Evolutionary conservation across 495 filamentous ascomycete genomes (phyloP).

Genomic region (Talaromyces ruber): DNA sequence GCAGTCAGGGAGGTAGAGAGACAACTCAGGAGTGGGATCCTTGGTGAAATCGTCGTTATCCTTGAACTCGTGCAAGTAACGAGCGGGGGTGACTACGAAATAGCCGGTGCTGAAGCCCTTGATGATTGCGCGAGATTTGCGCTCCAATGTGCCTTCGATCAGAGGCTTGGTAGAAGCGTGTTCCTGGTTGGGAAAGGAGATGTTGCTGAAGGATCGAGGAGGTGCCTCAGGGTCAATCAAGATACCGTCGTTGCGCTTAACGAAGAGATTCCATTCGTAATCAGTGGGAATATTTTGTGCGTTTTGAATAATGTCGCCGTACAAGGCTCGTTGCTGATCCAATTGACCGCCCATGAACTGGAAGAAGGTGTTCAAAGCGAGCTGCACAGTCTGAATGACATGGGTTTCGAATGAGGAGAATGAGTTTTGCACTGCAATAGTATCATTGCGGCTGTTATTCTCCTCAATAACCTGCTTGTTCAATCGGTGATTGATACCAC

Average conservation of each 20-base stretch:
- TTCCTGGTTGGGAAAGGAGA: constrained; percentile 80
- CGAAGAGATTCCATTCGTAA: constrained; percentile 87
- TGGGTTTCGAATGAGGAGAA: constrained; percentile 86
- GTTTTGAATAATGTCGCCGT: constrained; percentile 71
- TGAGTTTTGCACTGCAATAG: constrained; percentile 78
- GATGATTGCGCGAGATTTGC: constrained; percentile 74
- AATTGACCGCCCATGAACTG: constrained; percentile 66
- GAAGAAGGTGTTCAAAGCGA: constrained; percentile 70
- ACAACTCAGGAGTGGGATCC: constrained; percentile 78
- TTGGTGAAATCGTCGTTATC: constrained; percentile 74
- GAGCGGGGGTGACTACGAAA: constrained; percentile 80
- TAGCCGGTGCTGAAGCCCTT: constrained; percentile 70
- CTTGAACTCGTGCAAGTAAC: constrained; percentile 93
- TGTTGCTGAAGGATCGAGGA: constrained; percentile 58
- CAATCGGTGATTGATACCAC: constrained; percentile 72
- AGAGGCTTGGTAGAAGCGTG: constrained; percentile 72
- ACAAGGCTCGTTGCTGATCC: constrained; percentile 71
- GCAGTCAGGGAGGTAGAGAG: constrained; percentile 89
- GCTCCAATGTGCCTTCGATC: constrained; percentile 79
- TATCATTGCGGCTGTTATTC: constrained; percentile 87
- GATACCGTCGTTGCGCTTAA: constrained; percentile 52
- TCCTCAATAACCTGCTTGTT: constrained; percentile 89
- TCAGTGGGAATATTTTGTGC: constrained; percentile 75
- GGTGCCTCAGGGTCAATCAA: constrained; percentile 76
- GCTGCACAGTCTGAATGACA: constrained; percentile 73